phyloP scores from a whole-genome alignment of 108 stramenopile genomes.

The Fragilaria crotonensis region DNA sequence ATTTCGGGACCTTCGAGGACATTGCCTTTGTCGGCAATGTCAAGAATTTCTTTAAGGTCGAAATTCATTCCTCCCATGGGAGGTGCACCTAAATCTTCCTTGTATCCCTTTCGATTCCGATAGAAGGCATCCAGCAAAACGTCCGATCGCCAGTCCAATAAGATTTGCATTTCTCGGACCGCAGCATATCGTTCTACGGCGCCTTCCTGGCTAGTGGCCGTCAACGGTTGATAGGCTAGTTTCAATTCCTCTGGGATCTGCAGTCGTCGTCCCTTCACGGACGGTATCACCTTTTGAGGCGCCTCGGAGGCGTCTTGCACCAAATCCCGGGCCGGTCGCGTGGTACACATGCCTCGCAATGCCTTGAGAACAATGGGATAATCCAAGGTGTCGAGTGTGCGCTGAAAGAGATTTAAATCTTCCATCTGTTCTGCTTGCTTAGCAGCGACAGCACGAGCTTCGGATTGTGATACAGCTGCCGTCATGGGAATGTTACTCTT shows the following conservation, averaged over 20 bases:
- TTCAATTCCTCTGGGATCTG: background rate
- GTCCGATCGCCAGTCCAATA: constrained; percentile 27
- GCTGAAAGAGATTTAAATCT: constrained; percentile 47
- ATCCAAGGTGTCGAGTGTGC: constrained; percentile 67
- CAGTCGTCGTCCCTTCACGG: background rate
- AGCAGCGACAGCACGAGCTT: background rate
- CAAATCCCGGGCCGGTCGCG: constrained; percentile 35
- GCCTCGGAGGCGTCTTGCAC: constrained; percentile 18
- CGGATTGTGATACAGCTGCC: background rate
- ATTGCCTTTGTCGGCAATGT: constrained; percentile 35
- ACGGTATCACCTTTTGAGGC: background rate
- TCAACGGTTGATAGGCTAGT: constrained; percentile 20
- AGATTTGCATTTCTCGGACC: constrained; percentile 58
- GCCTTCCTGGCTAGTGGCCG: constrained; percentile 32
- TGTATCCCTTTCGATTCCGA: constrained; percentile 26
- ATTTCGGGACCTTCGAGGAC: constrained; percentile 68
- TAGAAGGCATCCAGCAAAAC: constrained; percentile 20
- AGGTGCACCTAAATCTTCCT: constrained; percentile 41
- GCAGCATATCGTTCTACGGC: constrained; percentile 54
- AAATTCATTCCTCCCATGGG: constrained; percentile 40
- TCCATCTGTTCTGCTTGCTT: constrained; percentile 21
- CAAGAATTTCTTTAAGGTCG: constrained; percentile 47
- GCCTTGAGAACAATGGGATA: constrained; percentile 54
- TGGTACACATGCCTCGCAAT: constrained; percentile 43
- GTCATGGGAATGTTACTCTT: constrained; percentile 6